Conservation (phyloP, 2,329 filamentous ascomycete species). For the Pseudonectria foliicola region DNA sequence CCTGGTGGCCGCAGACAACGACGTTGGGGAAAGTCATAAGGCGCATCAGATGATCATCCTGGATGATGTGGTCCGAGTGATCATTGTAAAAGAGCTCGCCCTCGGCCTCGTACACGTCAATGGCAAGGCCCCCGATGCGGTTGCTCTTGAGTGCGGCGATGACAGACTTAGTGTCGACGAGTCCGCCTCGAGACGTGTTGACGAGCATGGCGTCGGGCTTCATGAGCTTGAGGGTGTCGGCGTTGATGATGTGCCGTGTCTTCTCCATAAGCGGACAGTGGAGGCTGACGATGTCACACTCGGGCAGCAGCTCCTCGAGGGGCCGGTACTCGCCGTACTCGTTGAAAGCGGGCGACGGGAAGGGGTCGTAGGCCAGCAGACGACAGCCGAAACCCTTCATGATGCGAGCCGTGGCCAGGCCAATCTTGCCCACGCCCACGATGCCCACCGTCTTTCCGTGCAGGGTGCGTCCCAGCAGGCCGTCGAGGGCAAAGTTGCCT, state of each 20-base stretch:
- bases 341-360: slow-evolving; percentile 40
- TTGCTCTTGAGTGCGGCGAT: slow-evolving; percentile 53
- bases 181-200: slow-evolving; percentile 61
- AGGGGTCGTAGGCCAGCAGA: slow-evolving; percentile 55
- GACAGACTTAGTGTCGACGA: slow-evolving; percentile 54
- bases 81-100: slow-evolving; percentile 58
- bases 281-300: slow-evolving; percentile 55
- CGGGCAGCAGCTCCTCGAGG: slow-evolving; percentile 47
- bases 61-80: slow-evolving; percentile 56
- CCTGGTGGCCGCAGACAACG: slow-evolving; percentile 60
- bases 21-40: slow-evolving; percentile 64
- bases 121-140: slow-evolving; percentile 54
- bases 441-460: slow-evolving; percentile 60
- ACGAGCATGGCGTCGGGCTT: slow-evolving; percentile 55
- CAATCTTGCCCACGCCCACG: slow-evolving; percentile 59
- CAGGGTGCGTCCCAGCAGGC: slow-evolving; percentile 54
- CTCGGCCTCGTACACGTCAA: slow-evolving; percentile 65
- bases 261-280: slow-evolving; percentile 57
- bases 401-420: slow-evolving; percentile 53
- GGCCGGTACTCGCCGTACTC: slow-evolving; percentile 44
- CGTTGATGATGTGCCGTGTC: slow-evolving; percentile 56
- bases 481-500: slow-evolving; percentile 60
- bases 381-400: slow-evolving; percentile 58
- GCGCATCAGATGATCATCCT: slow-evolving; percentile 59
- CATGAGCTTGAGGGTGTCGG: slow-evolving; percentile 44